Percentiles rank a stretch among this genome's conserved stretches.
Evolutionary conservation across 176 grass and related monocot genomes (phyloP).

Genomic region (Puya raimondii): DNA sequence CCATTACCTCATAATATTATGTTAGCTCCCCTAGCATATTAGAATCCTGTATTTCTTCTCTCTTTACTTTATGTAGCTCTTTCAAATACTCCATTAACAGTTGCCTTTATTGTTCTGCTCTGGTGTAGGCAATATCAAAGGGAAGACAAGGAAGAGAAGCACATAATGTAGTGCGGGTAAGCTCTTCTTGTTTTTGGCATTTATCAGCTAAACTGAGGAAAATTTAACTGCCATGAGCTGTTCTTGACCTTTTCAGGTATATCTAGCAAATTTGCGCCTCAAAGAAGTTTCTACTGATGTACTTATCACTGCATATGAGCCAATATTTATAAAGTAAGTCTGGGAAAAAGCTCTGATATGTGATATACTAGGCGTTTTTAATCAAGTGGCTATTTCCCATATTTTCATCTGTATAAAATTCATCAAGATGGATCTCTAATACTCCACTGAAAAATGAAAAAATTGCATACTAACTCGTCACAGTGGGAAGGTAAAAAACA

Average conservation of each 20-base stretch:
- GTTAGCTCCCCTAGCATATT: too few relatives aligned
- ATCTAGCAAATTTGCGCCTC: constrained; percentile 85
- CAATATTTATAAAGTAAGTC: constrained; percentile 64
- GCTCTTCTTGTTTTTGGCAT: constrained; percentile 14
- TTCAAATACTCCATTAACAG: neutral
- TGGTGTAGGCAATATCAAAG: constrained; percentile 68
- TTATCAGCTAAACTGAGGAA: neutral
- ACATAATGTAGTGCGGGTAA: constrained; percentile 69
- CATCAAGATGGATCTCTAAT: neutral
- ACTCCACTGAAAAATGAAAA: too few relatives aligned
- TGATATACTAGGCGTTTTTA: neutral
- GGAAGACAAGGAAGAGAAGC: constrained; percentile 79
- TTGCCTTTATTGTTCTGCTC: neutral
- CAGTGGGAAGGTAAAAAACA: too few relatives aligned
- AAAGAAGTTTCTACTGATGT: constrained; percentile 72
- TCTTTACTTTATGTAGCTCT: neutral
- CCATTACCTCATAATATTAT: too few relatives aligned
- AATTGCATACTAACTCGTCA: too few relatives aligned
- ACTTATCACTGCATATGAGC: constrained; percentile 62
- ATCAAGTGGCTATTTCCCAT: neutral
- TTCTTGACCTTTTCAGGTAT: constrained; percentile 40
- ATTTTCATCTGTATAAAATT: too few relatives aligned
- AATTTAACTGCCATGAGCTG: constrained; percentile 14
- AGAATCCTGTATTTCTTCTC: neutral
- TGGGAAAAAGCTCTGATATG: neutral